Conservation (phyloP, 1,284 basidiomycete genomes). For the Xerocomus amazonicus region DNA sequence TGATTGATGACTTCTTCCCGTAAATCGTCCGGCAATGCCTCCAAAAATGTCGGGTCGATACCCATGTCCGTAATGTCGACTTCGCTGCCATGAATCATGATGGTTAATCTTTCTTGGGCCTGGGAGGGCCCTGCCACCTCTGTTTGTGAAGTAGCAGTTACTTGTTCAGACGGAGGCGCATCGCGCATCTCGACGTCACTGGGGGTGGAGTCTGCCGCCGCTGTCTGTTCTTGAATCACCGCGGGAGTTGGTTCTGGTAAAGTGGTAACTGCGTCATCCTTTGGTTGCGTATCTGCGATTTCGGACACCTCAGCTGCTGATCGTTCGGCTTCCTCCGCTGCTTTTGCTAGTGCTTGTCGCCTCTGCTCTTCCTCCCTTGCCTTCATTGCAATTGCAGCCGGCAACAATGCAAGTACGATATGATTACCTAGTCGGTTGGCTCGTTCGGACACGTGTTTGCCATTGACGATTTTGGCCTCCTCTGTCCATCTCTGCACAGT, state of each 20-base stretch:
- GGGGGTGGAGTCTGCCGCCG: slow-evolving; percentile 12
- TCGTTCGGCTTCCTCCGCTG: slow-evolving; percentile 31
- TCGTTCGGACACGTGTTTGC: slow-evolving; percentile 67
- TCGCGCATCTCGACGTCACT: slow-evolving; percentile 31
- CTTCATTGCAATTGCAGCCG: slow-evolving; percentile 67
- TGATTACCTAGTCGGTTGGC: slow-evolving; percentile 71
- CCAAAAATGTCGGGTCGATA: slow-evolving; percentile 97
- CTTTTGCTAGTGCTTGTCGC: slow-evolving; percentile 43
- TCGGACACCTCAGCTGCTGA: slow-evolving; percentile 28
- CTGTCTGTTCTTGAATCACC: slow-evolving; percentile 13
- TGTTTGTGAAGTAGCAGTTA: slow-evolving; percentile 8
- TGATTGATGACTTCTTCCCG: slow-evolving; percentile 98
- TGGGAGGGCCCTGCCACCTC: slow-evolving; percentile 34
- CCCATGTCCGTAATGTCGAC: slow-evolving; percentile 99
- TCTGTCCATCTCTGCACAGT: slow-evolving; percentile 92
- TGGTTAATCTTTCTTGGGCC: slow-evolving; percentile 62
- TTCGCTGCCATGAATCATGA: slow-evolving; percentile 87
- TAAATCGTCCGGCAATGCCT: slow-evolving; percentile 98
- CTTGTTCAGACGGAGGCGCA: slow-evolving; percentile 16
- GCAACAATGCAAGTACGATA: slow-evolving; percentile 76
- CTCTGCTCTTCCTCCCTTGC: slow-evolving; percentile 51
- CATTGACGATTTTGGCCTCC: slow-evolving; percentile 80
- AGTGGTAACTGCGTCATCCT: slow-evolving; percentile 11
- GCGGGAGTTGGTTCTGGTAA: slow-evolving; percentile 7
- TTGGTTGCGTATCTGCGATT: slow-evolving; percentile 12